phyloP scores from a whole-genome alignment of 1,284 basidiomycete genomes.

The Schizophyllum commune region DNA sequence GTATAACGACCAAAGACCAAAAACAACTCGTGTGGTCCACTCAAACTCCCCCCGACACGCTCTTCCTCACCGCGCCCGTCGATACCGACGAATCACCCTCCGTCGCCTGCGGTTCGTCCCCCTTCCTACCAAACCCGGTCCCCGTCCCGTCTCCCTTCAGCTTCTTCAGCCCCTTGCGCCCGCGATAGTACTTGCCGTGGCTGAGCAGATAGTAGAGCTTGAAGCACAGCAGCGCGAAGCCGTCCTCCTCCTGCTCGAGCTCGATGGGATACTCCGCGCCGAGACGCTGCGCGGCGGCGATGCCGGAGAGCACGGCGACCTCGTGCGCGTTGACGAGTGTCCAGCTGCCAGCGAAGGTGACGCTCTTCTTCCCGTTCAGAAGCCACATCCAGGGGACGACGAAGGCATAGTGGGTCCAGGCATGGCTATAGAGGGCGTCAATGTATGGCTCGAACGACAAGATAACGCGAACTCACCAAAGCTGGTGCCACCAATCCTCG shows the following conservation, averaged over 20 bases:
- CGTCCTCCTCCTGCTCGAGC: constrained; percentile 5
- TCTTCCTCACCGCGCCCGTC: background rate
- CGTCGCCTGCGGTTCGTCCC: background rate
- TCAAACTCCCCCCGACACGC: background rate
- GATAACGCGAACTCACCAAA: background rate
- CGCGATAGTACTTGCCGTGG: constrained; percentile 8
- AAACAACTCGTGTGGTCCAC: no score
- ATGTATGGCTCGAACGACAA: background rate
- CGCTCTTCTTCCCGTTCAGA: constrained; percentile 8
- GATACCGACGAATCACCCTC: background rate
- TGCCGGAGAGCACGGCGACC: constrained; percentile 12
- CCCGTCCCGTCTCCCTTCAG: background rate
- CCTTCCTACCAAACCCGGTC: background rate
- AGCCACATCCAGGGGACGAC: constrained; percentile 11
- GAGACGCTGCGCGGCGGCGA: constrained; percentile 11
- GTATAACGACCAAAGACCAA: no score
- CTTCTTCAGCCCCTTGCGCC: background rate
- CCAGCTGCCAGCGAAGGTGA: constrained; percentile 12
- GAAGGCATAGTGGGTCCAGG: constrained; percentile 12
- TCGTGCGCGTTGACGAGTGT: constrained; percentile 16
- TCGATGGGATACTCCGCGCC: constrained; percentile 12
- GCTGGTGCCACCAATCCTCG: constrained; percentile 14
- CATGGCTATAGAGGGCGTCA: constrained; percentile 1
- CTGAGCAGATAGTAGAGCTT: constrained; percentile 12
- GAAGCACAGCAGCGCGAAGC: constrained; percentile 11